Evolutionary conservation across 2,329 filamentous ascomycete genomes (phyloP).

Genomic region (Pseudogymnoascus sp.): DNA sequence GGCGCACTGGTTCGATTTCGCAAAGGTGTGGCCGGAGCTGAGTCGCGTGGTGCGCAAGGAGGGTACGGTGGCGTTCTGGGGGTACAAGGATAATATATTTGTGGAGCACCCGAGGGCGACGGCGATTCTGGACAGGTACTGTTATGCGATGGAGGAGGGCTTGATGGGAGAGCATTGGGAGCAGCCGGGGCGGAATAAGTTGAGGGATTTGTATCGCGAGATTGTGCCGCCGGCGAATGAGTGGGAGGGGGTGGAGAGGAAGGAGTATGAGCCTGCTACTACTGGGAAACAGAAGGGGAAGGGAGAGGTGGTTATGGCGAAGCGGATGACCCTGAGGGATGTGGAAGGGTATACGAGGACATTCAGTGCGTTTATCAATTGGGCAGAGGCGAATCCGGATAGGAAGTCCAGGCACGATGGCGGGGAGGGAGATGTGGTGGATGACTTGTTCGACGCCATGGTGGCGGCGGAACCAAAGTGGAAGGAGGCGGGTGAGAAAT

Average conservation of each 20-base stretch:
- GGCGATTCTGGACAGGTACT: constrained; percentile 46
- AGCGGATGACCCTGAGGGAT: constrained; percentile 47
- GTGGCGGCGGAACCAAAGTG: constrained; percentile 46
- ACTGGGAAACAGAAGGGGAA: constrained; percentile 32
- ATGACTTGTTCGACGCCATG: constrained; percentile 54
- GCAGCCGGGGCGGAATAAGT: constrained; percentile 49
- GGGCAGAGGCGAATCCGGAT: constrained; percentile 49
- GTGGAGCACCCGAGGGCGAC: constrained; percentile 46
- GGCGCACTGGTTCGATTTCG: constrained; percentile 61
- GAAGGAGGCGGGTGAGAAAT: constrained; percentile 40
- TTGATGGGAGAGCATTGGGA: constrained; percentile 55
- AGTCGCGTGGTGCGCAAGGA: constrained; percentile 45
- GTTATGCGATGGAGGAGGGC: constrained; percentile 44
- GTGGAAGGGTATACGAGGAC: constrained; percentile 56
- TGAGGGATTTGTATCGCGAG: constrained; percentile 44
- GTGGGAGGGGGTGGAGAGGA: constrained; percentile 46
- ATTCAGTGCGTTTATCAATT: constrained; percentile 52
- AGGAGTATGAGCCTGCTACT: constrained; percentile 50
- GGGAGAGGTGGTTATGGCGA: constrained; percentile 44
- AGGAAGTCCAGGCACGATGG: constrained; percentile 43
- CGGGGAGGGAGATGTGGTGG: constrained; percentile 54
- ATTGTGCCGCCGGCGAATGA: constrained; percentile 44
- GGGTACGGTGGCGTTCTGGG: constrained; percentile 58
- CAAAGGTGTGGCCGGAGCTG: constrained; percentile 47
- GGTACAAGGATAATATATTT: constrained; percentile 58